These are phyloP conservation scores for Fusarium miscanthi DNA, from an alignment of 2,329 filamentous ascomycete genomes.

Conservation along the genomic window DNA sequence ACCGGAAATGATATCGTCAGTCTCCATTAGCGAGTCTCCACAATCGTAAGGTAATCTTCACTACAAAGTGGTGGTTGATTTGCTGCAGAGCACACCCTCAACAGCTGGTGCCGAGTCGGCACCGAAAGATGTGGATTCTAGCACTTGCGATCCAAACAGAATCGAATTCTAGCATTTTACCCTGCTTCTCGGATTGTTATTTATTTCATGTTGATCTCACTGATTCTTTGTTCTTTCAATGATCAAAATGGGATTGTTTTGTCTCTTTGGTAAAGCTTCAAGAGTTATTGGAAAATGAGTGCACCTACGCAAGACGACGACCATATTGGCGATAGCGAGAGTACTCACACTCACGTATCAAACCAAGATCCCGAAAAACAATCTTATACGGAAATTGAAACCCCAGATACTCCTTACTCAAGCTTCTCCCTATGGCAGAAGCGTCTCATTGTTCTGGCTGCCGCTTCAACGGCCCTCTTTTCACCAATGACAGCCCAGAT, in stretches of 20 bases:
- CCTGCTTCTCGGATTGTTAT: conserved; percentile 11
- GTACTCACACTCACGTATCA: background rate
- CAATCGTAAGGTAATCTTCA: background rate
- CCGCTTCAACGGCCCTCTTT: conserved; percentile 55
- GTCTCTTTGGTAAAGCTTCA: background rate
- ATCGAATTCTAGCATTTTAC: conserved; percentile 8
- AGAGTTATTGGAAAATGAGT: conserved; percentile 7
- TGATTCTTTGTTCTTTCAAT: background rate
- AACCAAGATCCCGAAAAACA: conserved; percentile 26
- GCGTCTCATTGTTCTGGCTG: conserved; percentile 54
- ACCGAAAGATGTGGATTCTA: conserved; percentile 20
- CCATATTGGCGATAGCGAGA: conserved; percentile 3
- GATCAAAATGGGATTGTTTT: background rate
- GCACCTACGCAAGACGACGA: background rate
- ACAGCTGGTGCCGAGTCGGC: conserved; percentile 27
- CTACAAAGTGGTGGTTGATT: background rate
- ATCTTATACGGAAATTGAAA: background rate
- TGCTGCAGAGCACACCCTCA: background rate
- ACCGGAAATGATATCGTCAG: conserved; percentile 2
- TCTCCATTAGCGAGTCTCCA: background rate
- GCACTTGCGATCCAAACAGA: conserved; percentile 14
- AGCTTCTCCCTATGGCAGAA: conserved; percentile 55
- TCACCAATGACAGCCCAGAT: conserved; percentile 62
- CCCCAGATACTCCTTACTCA: conserved; percentile 48
- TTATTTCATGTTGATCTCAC: conserved; percentile 9